Evolutionary conservation across 2,329 filamentous ascomycete genomes (phyloP), one percentile per base, ranked within the genome.

Genomic region (Penicillium sp.): DNA sequence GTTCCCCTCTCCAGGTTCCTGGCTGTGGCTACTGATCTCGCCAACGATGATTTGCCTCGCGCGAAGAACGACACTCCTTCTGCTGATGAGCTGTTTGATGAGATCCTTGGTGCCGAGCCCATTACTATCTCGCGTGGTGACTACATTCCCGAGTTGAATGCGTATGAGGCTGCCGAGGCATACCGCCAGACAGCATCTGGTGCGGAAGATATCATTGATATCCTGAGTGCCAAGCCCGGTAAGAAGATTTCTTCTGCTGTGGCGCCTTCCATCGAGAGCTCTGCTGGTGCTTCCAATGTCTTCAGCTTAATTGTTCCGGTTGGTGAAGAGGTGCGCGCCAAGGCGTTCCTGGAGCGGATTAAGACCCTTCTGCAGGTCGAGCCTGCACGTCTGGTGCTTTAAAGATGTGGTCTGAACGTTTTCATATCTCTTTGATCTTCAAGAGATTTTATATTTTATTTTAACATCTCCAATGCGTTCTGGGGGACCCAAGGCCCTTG

Each of bases 1-100:
- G 79, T 97, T 46, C 92, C 93, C 14, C 79, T 97, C 5, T 90
- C 89, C 2, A 91, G 89, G 12, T 96, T 97, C 77, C 85, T 99
- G 70, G 83, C 86, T 53, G 88, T 92, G 51, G 94, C 94, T 40
- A 84, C 89, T 40, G 88, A 94, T 67, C 77, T 96, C 25, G 94
- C 94, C 57, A 97, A 97, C 75, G 88, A 94, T 60, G 85, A 89
- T 44, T 83, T 97, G 7, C 93, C 93, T 2, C 79, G 82, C 26
- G 83, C 86, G 5, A 81, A 85, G 56, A 79, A 79, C 57, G 81
- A 83, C 44, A 82, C 85, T 69, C 88, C 88, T 14, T 87, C 89
- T 0, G 79, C 88, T 33, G 85, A 92, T 69, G 91, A 96, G 71
- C 84, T 99, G 12, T 97, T 97, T 77, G 87, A 97, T 70, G 86